Percentiles rank a stretch among this genome's conserved stretches.
phyloP scores from a whole-genome alignment of 306 rosid genomes.

The Quercus berberidifolia region DNA sequence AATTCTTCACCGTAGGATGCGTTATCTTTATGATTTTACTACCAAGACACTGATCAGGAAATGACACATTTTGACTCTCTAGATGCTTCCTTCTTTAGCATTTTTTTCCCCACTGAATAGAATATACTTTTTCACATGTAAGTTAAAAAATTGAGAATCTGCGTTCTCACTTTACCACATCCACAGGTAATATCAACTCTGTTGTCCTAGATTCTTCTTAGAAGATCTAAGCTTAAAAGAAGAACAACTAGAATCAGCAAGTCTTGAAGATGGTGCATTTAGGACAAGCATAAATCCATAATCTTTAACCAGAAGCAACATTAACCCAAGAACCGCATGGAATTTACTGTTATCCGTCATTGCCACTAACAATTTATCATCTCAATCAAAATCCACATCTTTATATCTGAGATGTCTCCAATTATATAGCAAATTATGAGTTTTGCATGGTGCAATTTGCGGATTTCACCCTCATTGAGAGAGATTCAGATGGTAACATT shows the following conservation, averaged over 20 bases:
- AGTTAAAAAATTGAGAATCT: conserved; percentile 20
- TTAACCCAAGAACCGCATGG: background rate
- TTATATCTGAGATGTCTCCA: background rate
- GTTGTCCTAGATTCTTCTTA: conserved; percentile 9
- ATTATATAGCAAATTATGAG: background rate
- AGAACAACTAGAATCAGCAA: background rate
- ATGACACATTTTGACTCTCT: conserved; percentile 2
- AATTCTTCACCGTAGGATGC: background rate
- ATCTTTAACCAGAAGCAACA: background rate
- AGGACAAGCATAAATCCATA: background rate
- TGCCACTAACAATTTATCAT: background rate
- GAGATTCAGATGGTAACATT: background rate
- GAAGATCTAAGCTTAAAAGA: background rate
- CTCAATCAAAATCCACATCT: background rate
- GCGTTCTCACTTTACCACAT: conserved; percentile 16
- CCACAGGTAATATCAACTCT: background rate
- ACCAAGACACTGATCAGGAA: background rate
- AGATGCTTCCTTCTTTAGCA: conserved; percentile 11
- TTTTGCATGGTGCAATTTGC: background rate
- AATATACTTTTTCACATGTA: background rate
- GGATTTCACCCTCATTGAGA: background rate
- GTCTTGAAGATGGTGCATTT: background rate
- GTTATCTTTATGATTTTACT: background rate
- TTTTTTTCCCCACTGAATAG: no score
- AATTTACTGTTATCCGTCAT: background rate